Evolutionary conservation across 805 yeast species (phyloP).

Genomic region (Starmerella lactis-condensi): DNA sequence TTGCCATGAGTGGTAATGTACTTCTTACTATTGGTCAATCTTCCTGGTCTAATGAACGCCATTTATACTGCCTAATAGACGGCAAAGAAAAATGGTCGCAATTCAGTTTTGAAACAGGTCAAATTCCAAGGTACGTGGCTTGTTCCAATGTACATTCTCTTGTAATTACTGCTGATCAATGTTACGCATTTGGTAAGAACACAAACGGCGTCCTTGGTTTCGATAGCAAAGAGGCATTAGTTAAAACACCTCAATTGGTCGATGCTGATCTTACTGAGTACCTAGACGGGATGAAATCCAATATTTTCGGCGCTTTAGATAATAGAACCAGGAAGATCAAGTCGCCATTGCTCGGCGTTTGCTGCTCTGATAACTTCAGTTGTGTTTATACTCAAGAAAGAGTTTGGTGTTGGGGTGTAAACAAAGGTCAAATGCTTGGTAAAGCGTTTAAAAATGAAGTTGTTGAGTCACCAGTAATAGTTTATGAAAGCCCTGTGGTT

Average conservation of each 20-base stretch:
- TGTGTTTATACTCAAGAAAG: conserved; percentile 5
- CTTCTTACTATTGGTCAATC: conserved; percentile 6
- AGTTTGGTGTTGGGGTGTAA: conserved; percentile 17
- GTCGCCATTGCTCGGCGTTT: conserved; percentile 9
- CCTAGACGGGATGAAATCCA: too few relatives aligned
- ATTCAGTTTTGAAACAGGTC: neutral
- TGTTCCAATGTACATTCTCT: conserved; percentile 11
- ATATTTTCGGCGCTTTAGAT: neutral
- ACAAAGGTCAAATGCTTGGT: conserved; percentile 15
- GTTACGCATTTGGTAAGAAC: conserved; percentile 17
- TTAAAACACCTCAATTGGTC: conserved; percentile 2
- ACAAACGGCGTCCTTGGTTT: conserved; percentile 14
- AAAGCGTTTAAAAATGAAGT: conserved; percentile 4
- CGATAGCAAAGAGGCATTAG: conserved; percentile 7
- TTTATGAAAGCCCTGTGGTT: conserved; percentile 1
- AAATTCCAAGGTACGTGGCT: conserved; percentile 6
- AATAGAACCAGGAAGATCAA: conserved; percentile 1
- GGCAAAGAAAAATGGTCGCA: neutral
- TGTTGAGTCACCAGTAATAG: conserved; percentile 9
- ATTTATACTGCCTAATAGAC: neutral
- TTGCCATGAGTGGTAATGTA: conserved; percentile 7
- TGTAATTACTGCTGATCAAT: conserved; percentile 9
- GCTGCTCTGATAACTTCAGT: conserved; percentile 11
- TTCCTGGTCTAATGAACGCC: conserved; percentile 2
- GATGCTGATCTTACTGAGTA: conserved; percentile 2